Evolutionary conservation across 805 yeast species (phyloP), one percentile per base, ranked within the genome.

Genomic region (Saturnispora sanitii): DNA sequence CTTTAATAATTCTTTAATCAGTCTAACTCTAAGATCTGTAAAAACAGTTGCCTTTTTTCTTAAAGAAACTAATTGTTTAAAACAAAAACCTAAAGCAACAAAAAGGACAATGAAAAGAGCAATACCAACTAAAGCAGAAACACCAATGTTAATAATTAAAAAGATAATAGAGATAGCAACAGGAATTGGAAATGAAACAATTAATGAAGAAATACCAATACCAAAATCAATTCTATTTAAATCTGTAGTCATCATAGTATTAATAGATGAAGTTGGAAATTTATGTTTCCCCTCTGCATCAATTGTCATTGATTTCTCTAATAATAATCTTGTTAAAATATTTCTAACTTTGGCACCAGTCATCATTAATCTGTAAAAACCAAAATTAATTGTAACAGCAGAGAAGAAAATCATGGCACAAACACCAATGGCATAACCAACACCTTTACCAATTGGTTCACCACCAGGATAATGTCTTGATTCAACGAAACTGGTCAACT

Each of bases 241-340:
- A 57, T 87, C 96, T 0, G 94, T 77, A 42, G 88, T 82, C 62
- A 86, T 76, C 54, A 86, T 61, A 11, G 86, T 77, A 28, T 90
- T 83, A 42, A 87, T 70, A 45, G 75, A 78, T 42, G 92, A 84
- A 28, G 73, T 68, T 1, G 94, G 78, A 53, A 65, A 84, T 44
- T 69, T 64, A 50, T 77, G 79, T 37, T 68, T 73, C 4, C 88
- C 76, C 39, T 65, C 67, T 7, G 77, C 70, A 42, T 79, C 75
- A 31, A 86, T 65, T 38, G 58, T 65, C 50, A 82, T 73, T 13
- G 85, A 66, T 56, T 86, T 86, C 36, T 73, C 73, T 45, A 82
- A 66, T 16, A 84, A 64, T 6, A 80, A 75, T 42, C 79, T 76
- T 3, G 84, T 81, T 41, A 86, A 59, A 2, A 81, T 72, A 0